Base-by-base conservation (phyloP, 129 eudicot species). In the Centrapalus pauciflorus region DNA sequence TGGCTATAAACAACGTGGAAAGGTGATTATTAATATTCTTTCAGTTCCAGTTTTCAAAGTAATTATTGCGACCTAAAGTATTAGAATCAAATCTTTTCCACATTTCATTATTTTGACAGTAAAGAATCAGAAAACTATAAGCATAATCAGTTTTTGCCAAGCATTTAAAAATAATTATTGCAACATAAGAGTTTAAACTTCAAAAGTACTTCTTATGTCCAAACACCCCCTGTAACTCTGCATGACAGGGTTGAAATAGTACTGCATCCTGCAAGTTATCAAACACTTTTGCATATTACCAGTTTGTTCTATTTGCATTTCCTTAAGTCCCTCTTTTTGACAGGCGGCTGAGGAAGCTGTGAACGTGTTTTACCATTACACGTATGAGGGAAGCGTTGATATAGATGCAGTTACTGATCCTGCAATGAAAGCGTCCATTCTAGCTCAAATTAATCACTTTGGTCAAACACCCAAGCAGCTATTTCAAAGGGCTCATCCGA, bases 321-420 rank as follows among this genome's bases (percentile, higher is more conserved):
- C 13, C 45, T 37, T 37, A 38, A 10, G 23, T 1, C 25, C 10
- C 38, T 23, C 24, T 8, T 34, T 45, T 58, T 77, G 50, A 17
- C 84, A 93, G 99, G 95, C 95, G 48, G 95, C 99, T 51, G 99
- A 86, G 78, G 96, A 93, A 74, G 89, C 99, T 51, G 92, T 86
- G 9, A 93, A 93, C 32, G 99, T 93, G 34, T 93, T 89, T 81
- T 93, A 86, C 73, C 96, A 93, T 60, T 93, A 93, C 63, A 93
- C 99, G 27, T 93, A 93, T 11, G 96, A 93, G 66, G 99, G 99
- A 67, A 93, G 77, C 38, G 96, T 93, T 7, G 99, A 93, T 74
- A 93, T 93, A 9, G 99, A 93, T 68, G 84, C 99, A 3, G 96
- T 89, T 20, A 68, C 90, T 4, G 99, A 93, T 72, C 96, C 99